Evolutionary conservation across 2,329 filamentous ascomycete genomes (phyloP).

Genomic region (Alternaria ventricosa): DNA sequence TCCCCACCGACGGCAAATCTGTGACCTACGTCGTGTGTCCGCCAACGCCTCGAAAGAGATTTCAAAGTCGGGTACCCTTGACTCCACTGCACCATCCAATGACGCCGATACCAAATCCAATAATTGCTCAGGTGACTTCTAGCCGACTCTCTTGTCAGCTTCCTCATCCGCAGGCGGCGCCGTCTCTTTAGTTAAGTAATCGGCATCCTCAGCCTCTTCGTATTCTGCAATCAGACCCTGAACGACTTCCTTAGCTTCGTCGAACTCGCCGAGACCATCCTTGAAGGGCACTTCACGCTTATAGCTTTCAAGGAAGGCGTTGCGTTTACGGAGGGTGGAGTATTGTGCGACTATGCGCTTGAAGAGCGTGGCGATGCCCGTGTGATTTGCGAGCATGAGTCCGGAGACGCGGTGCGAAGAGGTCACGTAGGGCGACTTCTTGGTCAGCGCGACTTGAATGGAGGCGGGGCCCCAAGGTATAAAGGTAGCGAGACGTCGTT

Average conservation of each 20-base stretch:
- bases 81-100: slow-evolving; percentile 2
- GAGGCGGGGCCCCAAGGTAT: slow-evolving; percentile 98
- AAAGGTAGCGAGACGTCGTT: slow-evolving; percentile 91
- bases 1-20: too few relatives aligned
- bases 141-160: slow-evolving; percentile 40
- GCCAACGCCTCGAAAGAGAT: not conserved
- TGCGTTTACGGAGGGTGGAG: slow-evolving; percentile 91
- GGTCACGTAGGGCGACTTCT: slow-evolving; percentile 93
- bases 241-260: slow-evolving; percentile 91
- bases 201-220: slow-evolving; percentile 88
- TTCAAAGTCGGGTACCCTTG: not conserved
- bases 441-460: slow-evolving; percentile 95
- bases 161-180: slow-evolving; percentile 49
- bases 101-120: slow-evolving; percentile 5
- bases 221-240: slow-evolving; percentile 92
- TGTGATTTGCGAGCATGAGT: slow-evolving; percentile 97
- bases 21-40: not conserved
- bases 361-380: slow-evolving; percentile 95
- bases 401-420: slow-evolving; percentile 95
- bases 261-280: slow-evolving; percentile 91
- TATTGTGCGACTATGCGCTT: slow-evolving; percentile 93
- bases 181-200: slow-evolving; percentile 81
- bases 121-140: not conserved
- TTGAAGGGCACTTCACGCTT: slow-evolving; percentile 94
- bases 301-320: slow-evolving; percentile 95